Evolutionary conservation across 2,329 filamentous ascomycete genomes (phyloP).

Genomic region (Moelleriella libera): DNA sequence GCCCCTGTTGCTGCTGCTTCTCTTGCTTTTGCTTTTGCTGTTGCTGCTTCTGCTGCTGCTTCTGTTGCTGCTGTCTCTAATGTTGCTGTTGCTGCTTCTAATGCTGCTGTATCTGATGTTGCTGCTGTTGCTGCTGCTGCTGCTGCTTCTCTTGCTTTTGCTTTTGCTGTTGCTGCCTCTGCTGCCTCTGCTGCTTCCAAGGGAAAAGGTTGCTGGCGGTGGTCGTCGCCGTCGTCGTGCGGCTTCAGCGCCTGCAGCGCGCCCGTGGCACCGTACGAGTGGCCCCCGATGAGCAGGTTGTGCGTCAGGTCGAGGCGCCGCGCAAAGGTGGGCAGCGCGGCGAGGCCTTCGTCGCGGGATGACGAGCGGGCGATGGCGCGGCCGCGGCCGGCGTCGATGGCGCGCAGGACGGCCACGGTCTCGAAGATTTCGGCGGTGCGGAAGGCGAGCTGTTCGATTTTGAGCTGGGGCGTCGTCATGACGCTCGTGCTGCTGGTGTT

Average conservation of each 20-base stretch:
- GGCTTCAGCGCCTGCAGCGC: constrained; percentile 45
- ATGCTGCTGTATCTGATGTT: too few relatives aligned
- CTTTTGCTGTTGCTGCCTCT: too few relatives aligned
- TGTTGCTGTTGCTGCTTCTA: too few relatives aligned
- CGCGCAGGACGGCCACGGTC: constrained; percentile 23
- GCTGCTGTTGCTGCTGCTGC: too few relatives aligned
- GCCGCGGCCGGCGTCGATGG: constrained; percentile 22
- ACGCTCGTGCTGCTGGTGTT: constrained; percentile 8
- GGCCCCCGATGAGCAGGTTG: constrained; percentile 43
- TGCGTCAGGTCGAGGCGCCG: constrained; percentile 33
- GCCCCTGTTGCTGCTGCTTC: too few relatives aligned
- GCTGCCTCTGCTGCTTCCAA: too few relatives aligned
- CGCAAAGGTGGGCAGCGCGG: constrained; percentile 32
- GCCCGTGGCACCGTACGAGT: constrained; percentile 53
- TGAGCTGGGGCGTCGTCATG: constrained; percentile 23
- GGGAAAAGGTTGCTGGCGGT: constrained; percentile 14
- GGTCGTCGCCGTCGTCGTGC: constrained; percentile 12
- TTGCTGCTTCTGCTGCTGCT: too few relatives aligned
- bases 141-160: too few relatives aligned
- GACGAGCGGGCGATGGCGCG: constrained; percentile 21
- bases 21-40: too few relatives aligned
- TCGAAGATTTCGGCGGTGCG: constrained; percentile 36
- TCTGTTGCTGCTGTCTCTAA: too few relatives aligned
- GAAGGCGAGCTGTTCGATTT: constrained; percentile 31
- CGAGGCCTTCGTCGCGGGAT: constrained; percentile 28